Evolutionary conservation across 2,329 filamentous ascomycete species (phyloP).

Genomic region (Plectosphaerella cucumerina): DNA sequence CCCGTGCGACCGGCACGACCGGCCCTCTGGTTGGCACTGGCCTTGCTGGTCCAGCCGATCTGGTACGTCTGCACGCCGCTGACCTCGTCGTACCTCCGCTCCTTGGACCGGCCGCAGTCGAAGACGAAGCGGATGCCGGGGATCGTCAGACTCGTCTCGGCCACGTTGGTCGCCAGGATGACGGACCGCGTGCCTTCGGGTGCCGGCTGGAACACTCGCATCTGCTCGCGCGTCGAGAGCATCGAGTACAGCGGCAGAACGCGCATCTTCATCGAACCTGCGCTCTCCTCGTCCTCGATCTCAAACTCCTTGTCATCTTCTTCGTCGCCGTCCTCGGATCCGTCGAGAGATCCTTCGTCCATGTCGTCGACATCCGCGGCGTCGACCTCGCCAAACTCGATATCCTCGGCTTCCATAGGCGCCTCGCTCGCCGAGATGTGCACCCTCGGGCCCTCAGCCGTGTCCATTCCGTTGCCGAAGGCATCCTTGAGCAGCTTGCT

Average conservation of each 20-base stretch:
- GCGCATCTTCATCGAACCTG: slow-evolving; percentile 65
- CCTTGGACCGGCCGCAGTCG: slow-evolving; percentile 88
- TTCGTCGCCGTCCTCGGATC: slow-evolving; percentile 52
- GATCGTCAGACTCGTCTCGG: slow-evolving; percentile 95
- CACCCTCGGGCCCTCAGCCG: slow-evolving; percentile 60
- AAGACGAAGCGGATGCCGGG: slow-evolving; percentile 95
- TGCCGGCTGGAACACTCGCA: slow-evolving; percentile 81
- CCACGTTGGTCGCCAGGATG: slow-evolving; percentile 91
- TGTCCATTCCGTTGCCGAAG: slow-evolving; percentile 50
- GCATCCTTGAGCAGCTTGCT: slow-evolving; percentile 71
- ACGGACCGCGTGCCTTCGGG: slow-evolving; percentile 82
- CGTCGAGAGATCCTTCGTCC: slow-evolving; percentile 50
- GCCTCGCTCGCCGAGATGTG: slow-evolving; percentile 73
- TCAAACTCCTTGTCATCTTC: slow-evolving; percentile 64
- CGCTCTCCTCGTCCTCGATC: slow-evolving; percentile 61
- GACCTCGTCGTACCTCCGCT: slow-evolving; percentile 79
- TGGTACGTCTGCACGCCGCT: slow-evolving; percentile 96
- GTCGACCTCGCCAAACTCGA: slow-evolving; percentile 71
- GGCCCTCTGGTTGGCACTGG: slow-evolving; percentile 84
- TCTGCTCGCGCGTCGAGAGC: slow-evolving; percentile 83
- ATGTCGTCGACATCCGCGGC: slow-evolving; percentile 60
- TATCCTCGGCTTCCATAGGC: slow-evolving; percentile 78
- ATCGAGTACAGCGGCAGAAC: slow-evolving; percentile 93
- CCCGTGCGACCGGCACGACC: slow-evolving; percentile 94
- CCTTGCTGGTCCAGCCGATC: slow-evolving; percentile 96